phyloP scores from a whole-genome alignment of 2,329 filamentous ascomycete genomes.

The Botryotinia narcissicola region DNA sequence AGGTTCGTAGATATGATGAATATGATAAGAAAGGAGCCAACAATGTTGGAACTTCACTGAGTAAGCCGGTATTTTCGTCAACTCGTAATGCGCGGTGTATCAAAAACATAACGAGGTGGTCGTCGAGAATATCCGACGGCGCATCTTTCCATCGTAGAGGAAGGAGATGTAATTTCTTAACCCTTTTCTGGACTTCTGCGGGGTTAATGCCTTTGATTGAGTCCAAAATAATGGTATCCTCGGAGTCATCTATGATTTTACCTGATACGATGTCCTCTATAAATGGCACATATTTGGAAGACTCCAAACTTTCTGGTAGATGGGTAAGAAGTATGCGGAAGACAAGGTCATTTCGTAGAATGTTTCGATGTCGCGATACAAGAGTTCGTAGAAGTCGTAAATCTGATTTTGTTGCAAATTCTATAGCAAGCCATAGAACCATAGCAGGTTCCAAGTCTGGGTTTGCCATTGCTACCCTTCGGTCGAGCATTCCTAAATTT shows the following conservation, averaged over 20 bases:
- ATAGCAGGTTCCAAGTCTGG: slow-evolving; percentile 61
- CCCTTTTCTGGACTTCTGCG: slow-evolving; percentile 61
- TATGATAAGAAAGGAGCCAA: slow-evolving; percentile 65
- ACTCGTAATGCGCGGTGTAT: slow-evolving; percentile 66
- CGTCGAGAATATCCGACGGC: slow-evolving; percentile 48
- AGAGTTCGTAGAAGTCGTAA: slow-evolving; percentile 61
- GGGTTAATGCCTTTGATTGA: slow-evolving; percentile 58
- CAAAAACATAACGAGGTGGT: slow-evolving; percentile 62
- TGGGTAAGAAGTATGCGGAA: slow-evolving; percentile 74
- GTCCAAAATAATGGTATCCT: slow-evolving; percentile 51
- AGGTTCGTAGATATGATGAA: slow-evolving; percentile 59
- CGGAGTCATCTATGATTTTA: slow-evolving; percentile 37
- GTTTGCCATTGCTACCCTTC: slow-evolving; percentile 34
- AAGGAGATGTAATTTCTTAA: slow-evolving; percentile 61
- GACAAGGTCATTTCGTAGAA: slow-evolving; percentile 62
- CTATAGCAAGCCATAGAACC: slow-evolving; percentile 68
- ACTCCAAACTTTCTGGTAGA: slow-evolving; percentile 68
- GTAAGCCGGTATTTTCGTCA: slow-evolving; percentile 68
- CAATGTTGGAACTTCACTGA: slow-evolving; percentile 65
- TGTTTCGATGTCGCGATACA: slow-evolving; percentile 52
- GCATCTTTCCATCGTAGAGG: slow-evolving; percentile 53
- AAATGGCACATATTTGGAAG: slow-evolving; percentile 60
- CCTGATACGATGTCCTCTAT: slow-evolving; percentile 51
- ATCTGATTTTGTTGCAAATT: slow-evolving; percentile 65
- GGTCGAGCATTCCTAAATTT: slow-evolving; percentile 12